Base-by-base conservation (phyloP, 2,329 filamentous ascomycete species). In the Byssochlamys sp. region DNA sequence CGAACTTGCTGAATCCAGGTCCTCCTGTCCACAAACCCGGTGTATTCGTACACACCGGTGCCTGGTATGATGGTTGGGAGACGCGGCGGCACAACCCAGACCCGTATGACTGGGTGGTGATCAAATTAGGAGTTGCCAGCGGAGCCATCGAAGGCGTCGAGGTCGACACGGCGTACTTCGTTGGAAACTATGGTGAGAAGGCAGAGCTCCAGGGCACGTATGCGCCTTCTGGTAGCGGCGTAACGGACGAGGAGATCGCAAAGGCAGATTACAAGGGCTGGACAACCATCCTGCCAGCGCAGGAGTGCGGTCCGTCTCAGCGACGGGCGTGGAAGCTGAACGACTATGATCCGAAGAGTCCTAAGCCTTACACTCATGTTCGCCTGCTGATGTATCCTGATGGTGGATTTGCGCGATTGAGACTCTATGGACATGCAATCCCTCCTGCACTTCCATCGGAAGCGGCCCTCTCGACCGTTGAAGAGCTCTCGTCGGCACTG, bases 21-120 rank as follows among this genome's bases (percentile, higher is more conserved):
- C 71, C 81, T 1, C 80, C 82, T 2, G 73, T 85, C 62, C 79
- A 78, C 61, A 80, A 79, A 58, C 78, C 81, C 0, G 82, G 82
- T 54, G 77, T 82, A 64, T 85, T 84, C 70, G 77, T 80, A 48
- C 79, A 83, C 67, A 78, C 81, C 3, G 83, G 83, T 58, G 82
- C 81, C 53, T 85, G 83, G 82, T 85, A 84, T 66, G 82, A 85
- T 66, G 83, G 83, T 19, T 85, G 83, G 83, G 83, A 86, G 62
- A 85, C 83, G 4, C 75, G 83, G 4, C 75, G 83, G 27, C 83
- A 85, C 71, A 86, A 86, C 66, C 70, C 76, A 0, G 75, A 77
- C 45, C 75, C 78, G 10, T 82, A 78, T 60, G 83, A 86, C 69
- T 85, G 80, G 80, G 82, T 81, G 0, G 77, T 85, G 5, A 76